Conservation (phyloP, 2,329 filamentous ascomycete species). For the Drechslera avenae region DNA sequence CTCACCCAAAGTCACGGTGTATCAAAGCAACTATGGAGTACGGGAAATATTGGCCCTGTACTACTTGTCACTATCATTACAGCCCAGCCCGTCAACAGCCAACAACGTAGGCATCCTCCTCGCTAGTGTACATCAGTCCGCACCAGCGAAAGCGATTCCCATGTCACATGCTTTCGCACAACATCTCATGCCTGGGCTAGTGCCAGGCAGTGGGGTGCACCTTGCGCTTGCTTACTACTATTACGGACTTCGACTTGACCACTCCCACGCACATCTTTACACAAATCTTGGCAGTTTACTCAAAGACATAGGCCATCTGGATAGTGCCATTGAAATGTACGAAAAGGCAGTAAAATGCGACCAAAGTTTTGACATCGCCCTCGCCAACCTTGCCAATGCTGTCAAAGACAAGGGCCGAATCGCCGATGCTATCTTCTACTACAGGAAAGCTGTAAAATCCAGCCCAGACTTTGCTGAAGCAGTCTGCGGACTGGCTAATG, state of each 20-base stretch:
- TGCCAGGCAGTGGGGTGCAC: slow-evolving; percentile 83
- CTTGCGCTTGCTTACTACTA: slow-evolving; percentile 93
- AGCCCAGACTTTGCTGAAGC: slow-evolving; percentile 97
- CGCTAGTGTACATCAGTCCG: slow-evolving; percentile 84
- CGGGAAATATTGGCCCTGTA: slow-evolving; percentile 93
- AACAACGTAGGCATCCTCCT: slow-evolving; percentile 98
- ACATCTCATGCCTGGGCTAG: slow-evolving; percentile 72
- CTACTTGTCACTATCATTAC: slow-evolving; percentile 90
- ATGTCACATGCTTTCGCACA: slow-evolving; percentile 46
- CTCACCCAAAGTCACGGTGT: slow-evolving; percentile 57
- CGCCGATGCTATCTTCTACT: slow-evolving; percentile 89
- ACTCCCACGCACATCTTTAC: slow-evolving; percentile 91
- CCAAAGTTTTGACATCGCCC: slow-evolving; percentile 91
- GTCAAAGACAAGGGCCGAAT: slow-evolving; percentile 96
- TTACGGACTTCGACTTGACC: slow-evolving; percentile 85
- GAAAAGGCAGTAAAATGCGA: slow-evolving; percentile 92
- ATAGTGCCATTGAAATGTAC: slow-evolving; percentile 94
- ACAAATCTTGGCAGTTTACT: slow-evolving; percentile 94
- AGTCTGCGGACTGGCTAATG: slow-evolving; percentile 92
- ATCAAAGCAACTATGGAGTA: slow-evolving; percentile 73
- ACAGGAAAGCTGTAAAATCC: slow-evolving; percentile 85
- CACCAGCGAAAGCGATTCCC: slow-evolving; percentile 50
- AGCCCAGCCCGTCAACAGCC: slow-evolving; percentile 94
- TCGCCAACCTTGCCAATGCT: slow-evolving; percentile 95
- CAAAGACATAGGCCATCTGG: slow-evolving; percentile 93